phyloP scores from a whole-genome alignment of 208 protist species.

The Trypanosoma congolense region DNA sequence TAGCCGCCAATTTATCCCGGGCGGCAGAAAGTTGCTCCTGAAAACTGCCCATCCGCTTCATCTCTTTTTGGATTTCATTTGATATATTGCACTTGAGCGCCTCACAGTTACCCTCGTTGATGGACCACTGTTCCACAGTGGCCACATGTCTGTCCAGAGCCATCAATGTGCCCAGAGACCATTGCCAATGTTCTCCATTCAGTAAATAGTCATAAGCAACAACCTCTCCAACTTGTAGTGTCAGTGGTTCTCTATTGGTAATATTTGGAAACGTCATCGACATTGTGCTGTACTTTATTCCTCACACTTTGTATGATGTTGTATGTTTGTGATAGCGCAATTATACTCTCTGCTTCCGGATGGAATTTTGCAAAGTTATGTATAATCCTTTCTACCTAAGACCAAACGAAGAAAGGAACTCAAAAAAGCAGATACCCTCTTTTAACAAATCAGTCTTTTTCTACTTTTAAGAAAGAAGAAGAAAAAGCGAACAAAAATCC shows the following conservation, averaged over 20 bases:
- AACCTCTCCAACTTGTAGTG: constrained; percentile 37
- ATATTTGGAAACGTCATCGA: constrained; percentile 28
- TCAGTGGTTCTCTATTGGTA: constrained; percentile 17
- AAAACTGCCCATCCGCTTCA: constrained; percentile 35
- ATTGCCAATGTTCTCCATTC: constrained; percentile 49
- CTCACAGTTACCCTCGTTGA: constrained; percentile 37
- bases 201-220: constrained; percentile 63
- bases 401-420: no score
- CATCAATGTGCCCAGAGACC: constrained; percentile 53
- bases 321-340: no score
- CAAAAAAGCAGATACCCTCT: no score
- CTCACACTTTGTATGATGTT: no score
- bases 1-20: constrained; percentile 43
- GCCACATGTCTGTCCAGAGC: constrained; percentile 32
- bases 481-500: no score
- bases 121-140: constrained; percentile 51
- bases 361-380: no score
- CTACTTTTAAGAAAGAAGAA: no score
- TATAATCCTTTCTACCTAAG: no score
- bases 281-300: no score
- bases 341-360: no score
- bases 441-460: no score
- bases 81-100: constrained; percentile 46
- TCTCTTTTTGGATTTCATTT: constrained; percentile 45
- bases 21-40: constrained; percentile 43